Conservation (phyloP, 2,329 filamentous ascomycete species). For the Helminthosporium solani region DNA sequence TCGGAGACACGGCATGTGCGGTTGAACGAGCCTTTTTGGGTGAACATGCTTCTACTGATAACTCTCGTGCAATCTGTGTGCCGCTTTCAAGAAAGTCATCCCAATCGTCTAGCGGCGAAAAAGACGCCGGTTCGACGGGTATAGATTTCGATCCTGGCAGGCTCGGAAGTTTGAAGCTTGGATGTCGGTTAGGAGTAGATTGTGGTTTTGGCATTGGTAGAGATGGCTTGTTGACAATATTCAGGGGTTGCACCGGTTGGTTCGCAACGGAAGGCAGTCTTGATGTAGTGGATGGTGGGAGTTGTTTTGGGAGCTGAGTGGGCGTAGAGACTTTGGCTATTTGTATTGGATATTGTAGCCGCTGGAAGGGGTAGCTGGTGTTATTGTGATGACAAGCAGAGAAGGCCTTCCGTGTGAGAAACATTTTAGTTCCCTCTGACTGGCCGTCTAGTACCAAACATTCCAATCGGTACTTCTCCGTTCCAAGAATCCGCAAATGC, state of each 20-base stretch:
- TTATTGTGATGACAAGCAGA: conserved; percentile 32
- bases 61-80: conserved; percentile 49
- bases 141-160: conserved; percentile 25
- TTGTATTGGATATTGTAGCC: conserved; percentile 37
- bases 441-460: conserved; percentile 38
- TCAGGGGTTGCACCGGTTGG: conserved; percentile 3
- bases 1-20: neutral
- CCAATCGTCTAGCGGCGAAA: conserved; percentile 26
- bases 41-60: conserved; percentile 22
- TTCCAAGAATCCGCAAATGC: conserved; percentile 31
- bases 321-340: conserved; percentile 22
- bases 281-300: conserved; percentile 20
- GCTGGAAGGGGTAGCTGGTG: conserved; percentile 23
- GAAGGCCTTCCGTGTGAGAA: conserved; percentile 33
- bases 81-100: conserved; percentile 48
- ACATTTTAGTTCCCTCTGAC: conserved; percentile 33
- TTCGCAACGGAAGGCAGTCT: conserved; percentile 20
- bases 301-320: conserved; percentile 4
- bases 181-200: conserved; percentile 10
- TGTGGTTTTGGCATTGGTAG: conserved; percentile 7
- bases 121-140: neutral
- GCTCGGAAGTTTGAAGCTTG: conserved; percentile 28
- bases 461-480: conserved; percentile 32
- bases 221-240: conserved; percentile 10
- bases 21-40: neutral